Base-by-base conservation (phyloP, 345 rosid species). In the Eucalyptus sp. region DNA sequence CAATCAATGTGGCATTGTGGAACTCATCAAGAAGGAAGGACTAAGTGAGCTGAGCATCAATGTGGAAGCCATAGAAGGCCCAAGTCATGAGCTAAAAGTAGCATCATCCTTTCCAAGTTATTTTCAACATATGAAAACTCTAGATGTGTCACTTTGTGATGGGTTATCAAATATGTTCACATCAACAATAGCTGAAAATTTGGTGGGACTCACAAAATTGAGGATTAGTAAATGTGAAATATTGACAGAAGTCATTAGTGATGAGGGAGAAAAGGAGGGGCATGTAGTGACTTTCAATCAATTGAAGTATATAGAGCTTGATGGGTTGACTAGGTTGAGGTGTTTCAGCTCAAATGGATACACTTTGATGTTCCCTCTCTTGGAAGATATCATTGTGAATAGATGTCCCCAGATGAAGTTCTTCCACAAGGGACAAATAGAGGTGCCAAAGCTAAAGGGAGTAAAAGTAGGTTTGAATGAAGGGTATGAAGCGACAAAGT, bases 401-500 rank as follows among this genome's bases (percentile, higher is more conserved):
- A 7, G 0, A 13, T 64, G 76, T 64, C 37, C 37, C 37, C 1
- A 64, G 1, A 64, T 64, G 37, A 1, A 64, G 5, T 64, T 64
- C 2, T 64, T 29, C 37, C 2, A 15, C 1, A 0, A 14, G 5
- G 76, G 76, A 15, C 37, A 0, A 64, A 64, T n/a, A 4, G 37
- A 64, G 37, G 76, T 5, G 4, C 10, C 76, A n/a, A 64, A 64
- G 9, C 3, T 64, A 1, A 0, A 64, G 37, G 2, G 76, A 64
- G 33, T 29, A 12, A 0, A 25, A 24, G 64, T 58, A 58, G 13
- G 3, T 10, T 18, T 54, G 58, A 54, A 1, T 8, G 2, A 54
- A 20, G 1, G 10, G 25, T 52, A 52, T 52, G 58, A 4, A 52
- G 10, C 58, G 3, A 17, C 10, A 52, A 1, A 52, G 58, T 52